phyloP scores from a whole-genome alignment of 1,284 basidiomycete genomes.

The Rhodotorula glutinis region DNA sequence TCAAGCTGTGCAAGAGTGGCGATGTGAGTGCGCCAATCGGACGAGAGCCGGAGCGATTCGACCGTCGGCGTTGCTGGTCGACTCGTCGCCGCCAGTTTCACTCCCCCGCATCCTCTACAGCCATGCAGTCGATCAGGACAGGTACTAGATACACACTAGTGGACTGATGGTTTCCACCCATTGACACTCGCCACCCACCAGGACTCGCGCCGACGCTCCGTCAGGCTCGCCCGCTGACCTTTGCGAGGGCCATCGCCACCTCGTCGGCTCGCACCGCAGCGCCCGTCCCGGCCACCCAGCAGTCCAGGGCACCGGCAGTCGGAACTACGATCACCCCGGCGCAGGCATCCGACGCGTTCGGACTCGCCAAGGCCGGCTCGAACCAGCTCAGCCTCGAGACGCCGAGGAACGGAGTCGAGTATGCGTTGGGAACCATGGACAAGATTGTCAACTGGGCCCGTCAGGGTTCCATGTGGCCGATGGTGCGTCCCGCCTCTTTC shows the following conservation, averaged over 20 bases:
- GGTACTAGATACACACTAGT: background rate
- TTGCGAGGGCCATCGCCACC: slow-evolving; percentile 28
- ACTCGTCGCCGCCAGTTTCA: too few relatives aligned
- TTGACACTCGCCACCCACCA: background rate
- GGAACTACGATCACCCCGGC: background rate
- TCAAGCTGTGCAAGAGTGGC: background rate
- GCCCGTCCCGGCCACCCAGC: background rate
- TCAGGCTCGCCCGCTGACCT: slow-evolving; percentile 11
- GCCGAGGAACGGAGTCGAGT: slow-evolving; percentile 75
- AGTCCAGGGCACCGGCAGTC: background rate
- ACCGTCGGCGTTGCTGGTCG: background rate
- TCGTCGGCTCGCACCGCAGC: slow-evolving; percentile 14
- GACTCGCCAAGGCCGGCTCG: slow-evolving; percentile 65
- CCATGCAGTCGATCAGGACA: slow-evolving; percentile 32
- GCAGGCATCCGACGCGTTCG: slow-evolving; percentile 25
- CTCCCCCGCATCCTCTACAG: background rate
- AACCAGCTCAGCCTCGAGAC: slow-evolving; percentile 82
- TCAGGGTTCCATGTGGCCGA: slow-evolving; percentile 98
- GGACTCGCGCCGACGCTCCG: slow-evolving; percentile 29
- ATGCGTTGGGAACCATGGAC: slow-evolving; percentile 92
- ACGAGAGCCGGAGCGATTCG: background rate
- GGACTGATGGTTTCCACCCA: too few relatives aligned
- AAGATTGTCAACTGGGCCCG: slow-evolving; percentile 97
- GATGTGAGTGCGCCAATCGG: background rate
- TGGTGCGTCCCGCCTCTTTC: slow-evolving; percentile 57